Evolutionary conservation across 2,329 filamentous ascomycete species (phyloP).

Genomic region (Domatiomyces globalis): DNA sequence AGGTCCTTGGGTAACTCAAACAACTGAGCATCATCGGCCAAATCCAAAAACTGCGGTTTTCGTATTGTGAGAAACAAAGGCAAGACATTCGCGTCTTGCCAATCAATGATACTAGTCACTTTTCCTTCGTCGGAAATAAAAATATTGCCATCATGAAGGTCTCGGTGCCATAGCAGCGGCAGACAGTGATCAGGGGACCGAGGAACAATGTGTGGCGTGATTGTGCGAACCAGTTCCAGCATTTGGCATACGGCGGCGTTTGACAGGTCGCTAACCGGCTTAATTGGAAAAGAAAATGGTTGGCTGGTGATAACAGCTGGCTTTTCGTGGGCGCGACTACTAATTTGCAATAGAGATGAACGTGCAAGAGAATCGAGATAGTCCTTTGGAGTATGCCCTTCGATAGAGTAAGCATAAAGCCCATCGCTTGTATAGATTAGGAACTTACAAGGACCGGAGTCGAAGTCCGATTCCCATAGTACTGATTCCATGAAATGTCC

Average conservation of each 20-base stretch:
- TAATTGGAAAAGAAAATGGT: background rate
- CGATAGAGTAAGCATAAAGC: background rate
- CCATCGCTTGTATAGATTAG: too few species aligned
- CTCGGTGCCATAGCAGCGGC: background rate
- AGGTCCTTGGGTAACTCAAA: conserved; percentile 11
- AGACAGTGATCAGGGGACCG: background rate
- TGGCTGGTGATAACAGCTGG: background rate
- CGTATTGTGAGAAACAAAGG: conserved; percentile 13
- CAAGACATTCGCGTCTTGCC: conserved; percentile 15
- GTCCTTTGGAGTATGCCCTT: background rate
- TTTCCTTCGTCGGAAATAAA: conserved; percentile 13
- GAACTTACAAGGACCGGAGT: too few species aligned
- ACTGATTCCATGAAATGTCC: too few species aligned
- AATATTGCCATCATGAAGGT: conserved; percentile 8
- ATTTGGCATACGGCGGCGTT: background rate
- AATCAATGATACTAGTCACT: conserved; percentile 15
- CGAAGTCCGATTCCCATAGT: too few species aligned
- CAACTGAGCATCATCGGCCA: conserved; percentile 9
- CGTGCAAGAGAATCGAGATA: background rate
- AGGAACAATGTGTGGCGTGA: background rate
- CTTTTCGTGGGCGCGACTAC: background rate
- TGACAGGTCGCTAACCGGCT: background rate
- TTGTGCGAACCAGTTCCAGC: background rate
- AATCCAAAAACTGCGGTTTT: conserved; percentile 4
- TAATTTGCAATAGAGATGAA: background rate